A percentile compares a stretch with the other conserved stretches of the same genome.
Evolutionary conservation across 352 stramenopile species (phyloP).

Genomic region (Pythium brassicae): DNA sequence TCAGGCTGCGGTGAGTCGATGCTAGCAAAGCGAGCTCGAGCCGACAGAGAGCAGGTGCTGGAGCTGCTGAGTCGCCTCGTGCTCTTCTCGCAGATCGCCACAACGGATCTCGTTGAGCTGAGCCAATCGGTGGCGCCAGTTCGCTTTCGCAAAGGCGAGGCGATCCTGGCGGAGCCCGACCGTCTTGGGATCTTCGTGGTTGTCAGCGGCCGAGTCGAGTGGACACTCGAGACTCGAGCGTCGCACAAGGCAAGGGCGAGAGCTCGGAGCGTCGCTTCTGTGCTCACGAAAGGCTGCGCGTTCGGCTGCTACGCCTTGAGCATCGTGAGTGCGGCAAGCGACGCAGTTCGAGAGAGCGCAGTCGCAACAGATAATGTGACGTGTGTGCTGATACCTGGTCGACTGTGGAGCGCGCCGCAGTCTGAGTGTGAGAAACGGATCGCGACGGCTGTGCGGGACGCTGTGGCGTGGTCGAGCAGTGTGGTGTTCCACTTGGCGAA

Average conservation of each 20-base stretch:
- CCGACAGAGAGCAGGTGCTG: background rate
- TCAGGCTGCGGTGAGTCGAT: background rate
- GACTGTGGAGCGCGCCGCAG: no score
- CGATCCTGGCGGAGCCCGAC: background rate
- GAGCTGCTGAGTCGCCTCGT: background rate
- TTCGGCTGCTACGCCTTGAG: slow-evolving; percentile 1
- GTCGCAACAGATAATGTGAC: background rate
- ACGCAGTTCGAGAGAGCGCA: background rate
- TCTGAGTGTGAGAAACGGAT: background rate
- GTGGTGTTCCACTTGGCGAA: background rate
- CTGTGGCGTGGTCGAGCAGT: background rate
- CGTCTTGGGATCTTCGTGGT: slow-evolving; percentile 1
- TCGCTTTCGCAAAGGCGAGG: background rate
- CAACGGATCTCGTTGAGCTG: background rate
- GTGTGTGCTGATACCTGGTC: background rate
- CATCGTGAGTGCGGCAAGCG: background rate
- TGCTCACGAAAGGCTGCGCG: background rate
- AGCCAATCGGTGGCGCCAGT: background rate
- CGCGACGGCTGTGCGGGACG: background rate
- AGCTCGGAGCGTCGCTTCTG: background rate
- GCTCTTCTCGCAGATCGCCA: background rate
- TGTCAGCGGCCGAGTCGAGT: background rate
- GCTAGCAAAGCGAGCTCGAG: background rate
- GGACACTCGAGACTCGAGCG: background rate
- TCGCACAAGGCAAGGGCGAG: background rate